Evolutionary conservation across 2,329 filamentous ascomycete species (phyloP).

Genomic region (Hansfordia pulvinata): DNA sequence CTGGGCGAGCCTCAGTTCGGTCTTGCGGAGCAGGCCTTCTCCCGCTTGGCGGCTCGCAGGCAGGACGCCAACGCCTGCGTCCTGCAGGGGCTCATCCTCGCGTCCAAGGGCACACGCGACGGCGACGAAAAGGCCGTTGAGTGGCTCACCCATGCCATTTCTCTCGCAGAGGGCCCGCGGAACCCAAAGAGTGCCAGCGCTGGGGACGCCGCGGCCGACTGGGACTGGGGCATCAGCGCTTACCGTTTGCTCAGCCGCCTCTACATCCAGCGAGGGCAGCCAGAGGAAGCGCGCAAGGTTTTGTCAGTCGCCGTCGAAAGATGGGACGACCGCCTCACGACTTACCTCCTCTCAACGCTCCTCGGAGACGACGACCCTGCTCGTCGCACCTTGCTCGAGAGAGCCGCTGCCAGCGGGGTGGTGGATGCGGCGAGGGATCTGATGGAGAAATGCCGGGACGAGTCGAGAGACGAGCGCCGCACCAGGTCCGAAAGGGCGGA

Average conservation of each 20-base stretch:
- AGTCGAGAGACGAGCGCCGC: slow-evolving; percentile 5
- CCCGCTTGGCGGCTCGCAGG: slow-evolving; percentile 9
- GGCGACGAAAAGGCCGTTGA: slow-evolving; percentile 13
- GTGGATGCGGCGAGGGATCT: slow-evolving; percentile 13
- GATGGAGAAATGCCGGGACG: slow-evolving; percentile 7
- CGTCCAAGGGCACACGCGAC: slow-evolving; percentile 4
- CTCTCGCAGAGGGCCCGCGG: no score
- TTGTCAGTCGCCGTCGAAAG: slow-evolving; percentile 13
- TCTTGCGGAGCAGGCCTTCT: slow-evolving; percentile 8
- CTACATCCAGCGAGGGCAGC: slow-evolving; percentile 9
- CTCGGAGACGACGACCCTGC: slow-evolving; percentile 11
- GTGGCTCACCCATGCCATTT: slow-evolving; percentile 17
- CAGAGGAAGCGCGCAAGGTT: slow-evolving; percentile 9
- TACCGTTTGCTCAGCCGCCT: slow-evolving; percentile 15
- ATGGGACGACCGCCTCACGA: slow-evolving; percentile 15
- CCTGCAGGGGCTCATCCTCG: slow-evolving; percentile 17
- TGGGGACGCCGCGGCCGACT: slow-evolving; percentile 8
- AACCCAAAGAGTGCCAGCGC: slow-evolving; percentile 4
- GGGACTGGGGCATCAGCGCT: slow-evolving; percentile 21
- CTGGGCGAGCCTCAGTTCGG: slow-evolving; percentile 8
- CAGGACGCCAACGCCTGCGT: slow-evolving; percentile 19
- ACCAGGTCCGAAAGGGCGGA: slow-evolving; percentile 8
- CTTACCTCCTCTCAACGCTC: slow-evolving; percentile 12
- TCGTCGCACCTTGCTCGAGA: slow-evolving; percentile 12
- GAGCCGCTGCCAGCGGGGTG: slow-evolving; percentile 17